Evolutionary conservation across 371 early-diverging fungal genomes (phyloP), one percentile per base, ranked within the genome.

Genomic region (Capillidium heterosporum): DNA sequence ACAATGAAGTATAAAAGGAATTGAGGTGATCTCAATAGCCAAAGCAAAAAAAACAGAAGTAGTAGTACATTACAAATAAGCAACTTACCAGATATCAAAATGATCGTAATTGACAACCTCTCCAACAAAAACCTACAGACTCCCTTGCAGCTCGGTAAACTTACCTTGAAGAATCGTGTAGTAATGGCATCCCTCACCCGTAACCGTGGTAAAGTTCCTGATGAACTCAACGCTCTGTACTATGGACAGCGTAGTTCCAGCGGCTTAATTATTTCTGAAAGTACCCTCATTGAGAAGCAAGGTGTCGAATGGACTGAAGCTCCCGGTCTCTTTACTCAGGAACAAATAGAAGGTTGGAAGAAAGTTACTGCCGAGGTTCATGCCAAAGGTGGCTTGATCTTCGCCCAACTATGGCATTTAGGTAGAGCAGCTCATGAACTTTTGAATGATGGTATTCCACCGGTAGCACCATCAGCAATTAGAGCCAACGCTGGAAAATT

Each of bases 211-310:
- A 32, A 55, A 29, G 65, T 69, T 24, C 73, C 78, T 0, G 68
- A 65, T n/a, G 65, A 60, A 46, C 56, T 74, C 29, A 61, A 67
- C 51, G 67, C 60, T 7, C 68, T 71, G 47, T 75, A 77, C 61
- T 82, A 82, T 52, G 59, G 49, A 4, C 80, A 82, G 61, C 67
- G 82, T 32, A 70, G 78, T 4, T 67, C 69, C 3, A 43, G 53
- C 40, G 78, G 78, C 19, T 59, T 81, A 1, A 50, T 78, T 28
- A 68, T 81, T 21, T 64, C 73, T 19, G 82, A 79, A 62, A 78
- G 69, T 13, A 70, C 74, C 1, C 58, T 67, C 19, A 67, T 72
- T 44, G 57, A 56, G 31, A 67, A 67, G 26, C 59, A 57, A n/a
- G 73, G 71, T 5, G 65, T 65, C 26, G 61, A 61, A 17, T 63